Base-by-base conservation (phyloP, 2,329 filamentous ascomycete genomes). In the Colletotrichum lini region DNA sequence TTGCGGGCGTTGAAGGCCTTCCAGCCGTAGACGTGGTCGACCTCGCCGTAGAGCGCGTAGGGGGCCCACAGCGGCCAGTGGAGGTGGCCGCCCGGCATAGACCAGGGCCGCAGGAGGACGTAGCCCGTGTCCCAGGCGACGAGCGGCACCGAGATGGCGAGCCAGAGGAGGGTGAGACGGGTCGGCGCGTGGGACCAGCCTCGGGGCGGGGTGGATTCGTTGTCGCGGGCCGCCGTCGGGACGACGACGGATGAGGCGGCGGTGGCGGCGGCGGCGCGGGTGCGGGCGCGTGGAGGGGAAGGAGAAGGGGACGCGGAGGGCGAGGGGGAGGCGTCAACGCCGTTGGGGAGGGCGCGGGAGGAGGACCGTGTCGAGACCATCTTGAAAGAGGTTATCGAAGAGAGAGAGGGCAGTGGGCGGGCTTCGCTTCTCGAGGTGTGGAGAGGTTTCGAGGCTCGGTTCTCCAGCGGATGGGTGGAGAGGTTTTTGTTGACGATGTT, bases 21-120 rank as follows among this genome's bases (percentile, higher is more conserved):
- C 85, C 88, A 92, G 50, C 94, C 94, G 83, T 98, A 98, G 42
- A 96, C 86, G 80, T 95, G 86, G 82, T 98, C 95, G 74, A 97
- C 85, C 61, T 86, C 84, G 68, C 92, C 93, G 83, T 98, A 97
- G 1, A 97, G 89, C 77, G 88, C 89, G 82, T 98, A 98, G 0
- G 93, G 94, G 40, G 82, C 84, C 88, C 90, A 98, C 52, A 97
- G 76, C 1, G 93, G 93, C 83, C 83, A 85, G 83, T 97, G 93
- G 63, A 92, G 84, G 57, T 81, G 82, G 18, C 94, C 94, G 75
- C 94, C 93, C 0, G 91, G 90, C 93, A 98, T 96, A 68, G 91
- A 93, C 80, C 92, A 89, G 40, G 95, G 95, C 23, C 95, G 93
- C 65, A 93, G 84, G 57, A 97, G 85, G 49, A 97, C 90, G 83